Percentiles rank a stretch among this genome's conserved stretches.
Evolutionary conservation across 1,284 basidiomycete species (phyloP).

Genomic region (Irpex lacteus): DNA sequence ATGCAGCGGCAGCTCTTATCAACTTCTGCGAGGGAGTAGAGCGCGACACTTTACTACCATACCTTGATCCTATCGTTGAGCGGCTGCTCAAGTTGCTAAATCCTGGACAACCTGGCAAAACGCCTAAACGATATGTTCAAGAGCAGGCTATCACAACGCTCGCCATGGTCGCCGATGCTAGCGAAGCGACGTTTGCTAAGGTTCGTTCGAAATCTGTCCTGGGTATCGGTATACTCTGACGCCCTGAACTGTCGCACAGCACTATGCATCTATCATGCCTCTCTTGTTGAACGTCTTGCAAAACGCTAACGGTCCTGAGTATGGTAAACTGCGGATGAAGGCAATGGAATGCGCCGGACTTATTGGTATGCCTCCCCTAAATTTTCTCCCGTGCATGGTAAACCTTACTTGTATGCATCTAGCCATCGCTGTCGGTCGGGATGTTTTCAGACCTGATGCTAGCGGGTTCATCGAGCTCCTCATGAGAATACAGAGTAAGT

Average conservation of each 20-base stretch:
- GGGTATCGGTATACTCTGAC: no score
- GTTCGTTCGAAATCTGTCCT: constrained; percentile 26
- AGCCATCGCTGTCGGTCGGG: constrained; percentile 82
- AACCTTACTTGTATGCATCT: neutral
- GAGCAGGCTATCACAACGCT: constrained; percentile 82
- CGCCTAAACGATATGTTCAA: constrained; percentile 63
- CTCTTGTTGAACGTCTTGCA: constrained; percentile 67
- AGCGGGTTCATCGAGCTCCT: constrained; percentile 69
- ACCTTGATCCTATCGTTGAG: constrained; percentile 75
- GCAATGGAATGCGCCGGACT: constrained; percentile 86
- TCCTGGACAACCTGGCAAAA: constrained; percentile 35
- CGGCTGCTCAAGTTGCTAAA: constrained; percentile 65
- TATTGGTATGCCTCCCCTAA: constrained; percentile 49
- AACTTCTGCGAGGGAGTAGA: constrained; percentile 86
- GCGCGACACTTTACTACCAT: constrained; percentile 66
- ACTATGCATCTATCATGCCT: constrained; percentile 77
- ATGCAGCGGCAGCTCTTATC: constrained; percentile 83
- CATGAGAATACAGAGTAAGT: constrained; percentile 74
- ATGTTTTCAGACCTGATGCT: constrained; percentile 75
- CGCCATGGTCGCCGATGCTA: constrained; percentile 83
- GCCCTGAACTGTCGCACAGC: constrained; percentile 33
- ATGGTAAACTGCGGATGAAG: constrained; percentile 68
- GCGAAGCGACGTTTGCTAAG: constrained; percentile 69
- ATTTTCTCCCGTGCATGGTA: neutral
- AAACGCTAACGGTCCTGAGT: constrained; percentile 64